A percentile compares a stretch with the other conserved stretches of the same genome.
These are phyloP conservation scores for Phytophthora sojae DNA, from an alignment of 352 stramenopile species.

Conservation along the genomic window DNA sequence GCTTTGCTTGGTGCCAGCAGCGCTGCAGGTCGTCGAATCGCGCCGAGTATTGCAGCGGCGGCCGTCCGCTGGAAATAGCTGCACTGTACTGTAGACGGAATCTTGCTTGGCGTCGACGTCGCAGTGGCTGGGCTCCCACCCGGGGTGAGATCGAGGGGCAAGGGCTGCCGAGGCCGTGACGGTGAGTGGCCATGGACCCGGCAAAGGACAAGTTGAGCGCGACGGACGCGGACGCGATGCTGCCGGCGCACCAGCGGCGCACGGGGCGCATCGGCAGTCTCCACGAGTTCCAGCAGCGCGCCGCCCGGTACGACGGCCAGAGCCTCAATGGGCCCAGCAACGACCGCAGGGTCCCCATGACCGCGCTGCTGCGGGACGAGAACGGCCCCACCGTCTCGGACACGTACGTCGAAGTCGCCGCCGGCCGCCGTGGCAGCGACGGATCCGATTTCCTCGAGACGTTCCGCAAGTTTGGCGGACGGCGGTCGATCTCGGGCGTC, in stretches of 20 bases:
- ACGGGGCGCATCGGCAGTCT: slow-evolving; percentile 77
- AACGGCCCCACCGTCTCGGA: slow-evolving; percentile 6
- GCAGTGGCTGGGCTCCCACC: not conserved
- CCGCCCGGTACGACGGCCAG: slow-evolving; percentile 54
- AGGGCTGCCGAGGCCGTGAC: slow-evolving; percentile 17
- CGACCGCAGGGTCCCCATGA: slow-evolving; percentile 32
- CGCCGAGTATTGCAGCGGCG: slow-evolving; percentile 10
- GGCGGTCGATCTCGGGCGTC: slow-evolving; percentile 54
- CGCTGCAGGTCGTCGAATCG: slow-evolving; percentile 21
- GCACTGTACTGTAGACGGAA: slow-evolving; percentile 20
- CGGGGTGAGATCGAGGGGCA: slow-evolving; percentile 24
- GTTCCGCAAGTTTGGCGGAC: slow-evolving; percentile 46
- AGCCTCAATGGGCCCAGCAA: slow-evolving; percentile 19
- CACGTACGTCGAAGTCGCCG: slow-evolving; percentile 23
- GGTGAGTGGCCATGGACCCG: slow-evolving; percentile 19
- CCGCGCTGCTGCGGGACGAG: slow-evolving; percentile 23
- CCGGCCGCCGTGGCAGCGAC: slow-evolving; percentile 28
- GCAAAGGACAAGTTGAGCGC: slow-evolving; percentile 15
- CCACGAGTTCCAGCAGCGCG: slow-evolving; percentile 87
- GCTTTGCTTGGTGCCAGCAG: not conserved
- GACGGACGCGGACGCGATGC: slow-evolving; percentile 18
- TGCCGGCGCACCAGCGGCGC: slow-evolving; percentile 74
- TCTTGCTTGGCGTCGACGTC: slow-evolving; percentile 7
- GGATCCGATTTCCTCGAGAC: slow-evolving; percentile 50
- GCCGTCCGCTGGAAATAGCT: slow-evolving; percentile 33